Evolutionary conservation across 2,329 filamentous ascomycete species (phyloP), one percentile per base, ranked within the genome.

Genomic region (Talaromyces sp.): DNA sequence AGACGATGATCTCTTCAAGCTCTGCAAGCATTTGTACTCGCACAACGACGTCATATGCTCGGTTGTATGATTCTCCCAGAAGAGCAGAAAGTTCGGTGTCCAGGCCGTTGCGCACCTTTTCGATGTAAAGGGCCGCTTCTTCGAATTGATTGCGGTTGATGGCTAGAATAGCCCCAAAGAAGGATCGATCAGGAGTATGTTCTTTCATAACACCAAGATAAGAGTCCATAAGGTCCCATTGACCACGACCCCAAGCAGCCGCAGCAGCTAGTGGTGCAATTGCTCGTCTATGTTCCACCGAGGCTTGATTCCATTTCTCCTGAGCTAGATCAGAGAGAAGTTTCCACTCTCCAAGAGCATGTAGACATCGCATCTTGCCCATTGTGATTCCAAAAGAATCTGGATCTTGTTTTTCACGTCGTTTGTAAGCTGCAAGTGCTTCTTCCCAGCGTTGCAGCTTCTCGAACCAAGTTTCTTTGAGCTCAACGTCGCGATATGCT

Each of bases 21-120:
- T 99, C 95, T 3, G 96, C 95, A 71, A 99, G 87, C 96, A 99
- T 99, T 78, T 99, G 95, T 0, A 99, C 93, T 50, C 95, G 90
- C 54, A 99, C 94, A 66, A 99, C 93, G n/a, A 97, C 94, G 69
- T 94, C 89, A 79, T 99, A 99, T 10, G 95, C 96, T 67, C 95
- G 88, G 72, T 97, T 97, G 78, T 99, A 99, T 2, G 94, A 98
- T 77, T 99, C 95, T 74, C 93, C 96, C n/a, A 99, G 89, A 3
- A 99, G 85, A 4, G 95, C 95, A 72, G 93, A 97, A 41, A 99
- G 85, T 75, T 99, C 96, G 0, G 94, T 96, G 71, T 99, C 96
- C 17, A 99, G 85, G 9, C 92, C 93, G 76, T 98, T 94, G 47
- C 95, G 88, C 49, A 94, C 94, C 74, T 94, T 93, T 70, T 94